Percentiles rank a stretch among this genome's conserved stretches.
Evolutionary conservation across 371 early-diverging fungal species (phyloP).

Genomic region (Mucor racemosus): DNA sequence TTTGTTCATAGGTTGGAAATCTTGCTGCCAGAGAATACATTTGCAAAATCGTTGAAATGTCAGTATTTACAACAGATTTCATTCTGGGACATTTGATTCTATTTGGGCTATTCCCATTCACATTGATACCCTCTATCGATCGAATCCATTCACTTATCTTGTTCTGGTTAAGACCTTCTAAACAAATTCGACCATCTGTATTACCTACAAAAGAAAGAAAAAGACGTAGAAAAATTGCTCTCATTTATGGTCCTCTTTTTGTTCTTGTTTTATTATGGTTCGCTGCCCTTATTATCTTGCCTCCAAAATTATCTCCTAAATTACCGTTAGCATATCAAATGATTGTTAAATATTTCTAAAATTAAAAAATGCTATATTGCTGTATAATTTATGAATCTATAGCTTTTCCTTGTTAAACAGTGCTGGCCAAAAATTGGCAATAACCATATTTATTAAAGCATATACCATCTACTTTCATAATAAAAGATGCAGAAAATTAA

Average conservation of each 20-base stretch:
- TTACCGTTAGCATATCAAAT: constrained; percentile 23
- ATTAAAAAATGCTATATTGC: background rate
- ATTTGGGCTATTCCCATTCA: constrained; percentile 72
- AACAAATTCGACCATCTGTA: constrained; percentile 35
- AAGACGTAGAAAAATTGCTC: constrained; percentile 15
- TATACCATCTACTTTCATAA: too few species aligned
- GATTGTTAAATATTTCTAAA: constrained; percentile 25
- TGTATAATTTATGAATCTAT: too few species aligned
- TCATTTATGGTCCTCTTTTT: constrained; percentile 27
- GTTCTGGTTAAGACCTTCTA: constrained; percentile 76
- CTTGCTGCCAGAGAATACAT: constrained; percentile 78
- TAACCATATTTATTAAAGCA: too few species aligned
- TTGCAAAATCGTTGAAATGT: constrained; percentile 88
- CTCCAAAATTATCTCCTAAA: constrained; percentile 22
- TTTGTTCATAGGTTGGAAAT: constrained; percentile 9
- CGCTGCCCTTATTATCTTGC: constrained; percentile 26
- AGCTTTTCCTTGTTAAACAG: too few species aligned
- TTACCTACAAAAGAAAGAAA: constrained; percentile 32
- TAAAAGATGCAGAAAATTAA: too few species aligned
- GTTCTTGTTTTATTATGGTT: constrained; percentile 23
- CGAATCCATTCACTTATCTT: constrained; percentile 82
- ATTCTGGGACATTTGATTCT: constrained; percentile 78
- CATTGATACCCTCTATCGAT: constrained; percentile 76
- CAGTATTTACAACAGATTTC: constrained; percentile 83
- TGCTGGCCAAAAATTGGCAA: too few species aligned